A percentile compares a stretch with the other conserved stretches of the same genome.
These are phyloP conservation scores for Sistotremastrum suecicum DNA, from an alignment of 768 basidiomycete species.

Conservation along the genomic window DNA sequence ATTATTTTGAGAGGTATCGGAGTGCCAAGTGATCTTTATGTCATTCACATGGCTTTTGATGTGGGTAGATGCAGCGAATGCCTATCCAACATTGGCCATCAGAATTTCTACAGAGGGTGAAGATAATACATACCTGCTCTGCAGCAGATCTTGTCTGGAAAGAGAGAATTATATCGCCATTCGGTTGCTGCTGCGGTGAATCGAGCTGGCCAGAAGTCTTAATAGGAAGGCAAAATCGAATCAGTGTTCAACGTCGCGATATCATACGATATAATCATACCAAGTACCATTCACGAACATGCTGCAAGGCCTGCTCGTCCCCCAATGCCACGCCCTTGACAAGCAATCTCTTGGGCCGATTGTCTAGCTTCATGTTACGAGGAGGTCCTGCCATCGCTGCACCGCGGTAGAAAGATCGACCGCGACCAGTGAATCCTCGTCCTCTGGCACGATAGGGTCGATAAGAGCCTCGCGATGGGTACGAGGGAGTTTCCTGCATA, in stretches of 20 bases:
- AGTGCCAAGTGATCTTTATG: slow-evolving; percentile 57
- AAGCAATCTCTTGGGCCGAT: slow-evolving; percentile 68
- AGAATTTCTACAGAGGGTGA: slow-evolving; percentile 1
- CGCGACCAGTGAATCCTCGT: slow-evolving; percentile 42
- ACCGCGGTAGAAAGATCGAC: slow-evolving; percentile 46
- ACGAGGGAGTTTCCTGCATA: slow-evolving; percentile 22
- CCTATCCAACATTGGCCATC: slow-evolving; percentile 26
- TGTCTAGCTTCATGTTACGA: slow-evolving; percentile 81
- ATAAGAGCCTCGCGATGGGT: slow-evolving; percentile 11
- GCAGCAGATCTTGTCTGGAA: slow-evolving; percentile 64
- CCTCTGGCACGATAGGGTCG: slow-evolving; percentile 51
- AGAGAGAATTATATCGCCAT: slow-evolving; percentile 45
- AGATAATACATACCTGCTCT: slow-evolving; percentile 43
- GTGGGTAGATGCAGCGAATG: slow-evolving; percentile 53
- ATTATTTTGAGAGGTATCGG: slow-evolving; percentile 13
- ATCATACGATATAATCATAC: slow-evolving; percentile 19
- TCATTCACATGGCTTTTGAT: slow-evolving; percentile 46
- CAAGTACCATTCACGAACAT: slow-evolving; percentile 76
- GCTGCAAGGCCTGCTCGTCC: slow-evolving; percentile 30
- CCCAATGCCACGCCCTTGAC: slow-evolving; percentile 50
- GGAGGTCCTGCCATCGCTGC: slow-evolving; percentile 48
- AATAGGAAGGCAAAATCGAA: slow-evolving; percentile 4
- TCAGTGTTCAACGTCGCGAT: neutral
- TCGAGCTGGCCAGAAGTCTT: slow-evolving; percentile 64
- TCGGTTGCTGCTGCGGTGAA: slow-evolving; percentile 37